Evolutionary conservation across 495 filamentous ascomycete species (phyloP), one percentile per base, ranked within the genome.

Genomic region (Daldinia caldariorum): DNA sequence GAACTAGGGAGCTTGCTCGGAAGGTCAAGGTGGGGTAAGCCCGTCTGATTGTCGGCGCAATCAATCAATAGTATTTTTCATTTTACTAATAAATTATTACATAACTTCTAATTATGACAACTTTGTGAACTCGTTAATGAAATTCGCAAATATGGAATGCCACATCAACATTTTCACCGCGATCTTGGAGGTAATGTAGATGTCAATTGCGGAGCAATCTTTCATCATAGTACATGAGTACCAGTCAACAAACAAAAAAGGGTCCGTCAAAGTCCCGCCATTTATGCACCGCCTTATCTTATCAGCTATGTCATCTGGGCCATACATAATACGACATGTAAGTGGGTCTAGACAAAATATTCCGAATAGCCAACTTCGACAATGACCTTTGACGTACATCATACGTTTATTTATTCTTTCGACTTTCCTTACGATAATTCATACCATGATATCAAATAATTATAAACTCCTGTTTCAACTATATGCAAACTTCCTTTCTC

Each of bases 191-290:
- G 9, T 53, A 58, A 58, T 45, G 43, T 47, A 58, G 32, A 60
- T 51, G 62, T 66, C 62, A 70, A 66, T 56, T 66, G 58, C 56
- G 68, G 68, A 58, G 68, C 26, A 16, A 66, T 64, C 56, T 70
- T 58, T 66, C 61, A 60, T 58, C 66, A 62, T 68, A 31, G 18
- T 39, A 50, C 63, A 66, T 50, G 3, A 51, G 43, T 39, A 49
- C 37, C 58, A 35, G 32, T 39, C 54, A 38, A 47, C n/a, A 22
- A 39, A 70, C 29, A 47, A n/a, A 26, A 61, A 58, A 43, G 37
- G 53, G 58, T 58, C 57, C 68, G 57, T 53, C 68, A 57, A 49
- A 10, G 57, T 51, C 67, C 61, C 61, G 43, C 56, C 53, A 47
- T 16, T 5, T 22, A 65, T 37, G 38, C 13, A 54, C 54, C 34